Base-by-base conservation (phyloP, 805 yeast species). In the Candida ulmi region DNA sequence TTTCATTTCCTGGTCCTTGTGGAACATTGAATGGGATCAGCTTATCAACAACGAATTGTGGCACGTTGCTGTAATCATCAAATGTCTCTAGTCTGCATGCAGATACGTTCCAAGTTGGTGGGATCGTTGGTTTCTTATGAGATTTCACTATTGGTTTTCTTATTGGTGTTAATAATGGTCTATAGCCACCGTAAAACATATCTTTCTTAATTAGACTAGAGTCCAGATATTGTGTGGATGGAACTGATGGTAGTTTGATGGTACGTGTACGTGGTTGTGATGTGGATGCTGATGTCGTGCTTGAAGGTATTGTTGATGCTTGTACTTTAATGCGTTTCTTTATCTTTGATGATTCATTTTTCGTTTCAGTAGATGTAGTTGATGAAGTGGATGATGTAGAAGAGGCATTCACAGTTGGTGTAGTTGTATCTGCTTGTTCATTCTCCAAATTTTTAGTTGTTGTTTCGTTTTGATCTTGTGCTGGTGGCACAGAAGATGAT, bases 31-130 rank as follows among this genome's bases (percentile, higher is more conserved):
- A 54, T 5, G 58, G 58, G 4, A 34, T 29, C 35, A 52, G 33
- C 35, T 50, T 52, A 38, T 54, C 57, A 30, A 51, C 52, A 13
- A 54, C 49, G 33, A 51, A 54, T 33, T 52, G 55, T 25, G 58
- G 58, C n/a, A 54, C 44, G 17, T 46, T 44, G 19, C 44, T 40
- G 33, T 30, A 52, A 36, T 52, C 57, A 32, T 54, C 57, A 47
- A 52, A 52, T 2, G 42, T 36, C 38, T 49, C 48, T 7, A 54
- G 40, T 17, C 45, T 46, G 16, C 52, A 49, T 2, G 57, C 56
- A 3, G 55, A 50, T 21, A 45, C 40, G 41, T 51, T 52, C 58
- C 58, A 54, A 3, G 53, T 42, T 15, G 47, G 35, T 23, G 58
- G 52, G 17, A 47, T 44, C 2, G 55, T 46, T 37, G 52, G 48